These are phyloP conservation scores for Rubroboletus pulcherrimus DNA, from an alignment of 768 basidiomycete species.

Conservation along the genomic window DNA sequence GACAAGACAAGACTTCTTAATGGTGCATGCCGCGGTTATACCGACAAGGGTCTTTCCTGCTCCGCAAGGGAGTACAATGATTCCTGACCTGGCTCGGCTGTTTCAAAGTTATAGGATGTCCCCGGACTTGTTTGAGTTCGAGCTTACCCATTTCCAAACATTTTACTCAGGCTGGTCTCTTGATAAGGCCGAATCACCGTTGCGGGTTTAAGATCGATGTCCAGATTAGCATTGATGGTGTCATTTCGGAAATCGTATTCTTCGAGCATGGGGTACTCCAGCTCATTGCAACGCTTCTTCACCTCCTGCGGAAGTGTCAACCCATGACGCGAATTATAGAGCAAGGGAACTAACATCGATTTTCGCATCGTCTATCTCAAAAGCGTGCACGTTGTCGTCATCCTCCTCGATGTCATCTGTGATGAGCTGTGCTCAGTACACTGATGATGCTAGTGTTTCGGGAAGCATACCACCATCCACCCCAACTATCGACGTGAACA, in stretches of 20 bases:
- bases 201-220: conserved; percentile 97
- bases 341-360: conserved; percentile 68
- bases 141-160: conserved; percentile 96
- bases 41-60: conserved; percentile 99
- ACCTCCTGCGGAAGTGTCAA: conserved; percentile 62
- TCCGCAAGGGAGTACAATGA: conserved; percentile 97
- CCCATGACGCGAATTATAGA: not conserved
- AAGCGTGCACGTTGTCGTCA: conserved; percentile 95
- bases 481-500: conserved; percentile 96
- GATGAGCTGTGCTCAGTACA: not conserved
- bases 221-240: conserved; percentile 91
- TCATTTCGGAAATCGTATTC: conserved; percentile 99
- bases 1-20: conserved; percentile 97
- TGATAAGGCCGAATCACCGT: conserved; percentile 98
- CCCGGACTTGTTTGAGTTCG: not conserved
- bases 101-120: conserved; percentile 8
- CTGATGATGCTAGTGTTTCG: not conserved
- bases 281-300: conserved; percentile 93
- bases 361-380: conserved; percentile 90
- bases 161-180: conserved; percentile 96
- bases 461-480: conserved; percentile 71
- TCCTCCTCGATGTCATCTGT: conserved; percentile 96
- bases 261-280: conserved; percentile 97
- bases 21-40: conserved; percentile 98
- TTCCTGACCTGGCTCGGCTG: conserved; percentile 95